A percentile compares a stretch with the other conserved stretches of the same genome.
Evolutionary conservation across 1,284 basidiomycete genomes (phyloP).

Genomic region (Agroathelia rolfsii): DNA sequence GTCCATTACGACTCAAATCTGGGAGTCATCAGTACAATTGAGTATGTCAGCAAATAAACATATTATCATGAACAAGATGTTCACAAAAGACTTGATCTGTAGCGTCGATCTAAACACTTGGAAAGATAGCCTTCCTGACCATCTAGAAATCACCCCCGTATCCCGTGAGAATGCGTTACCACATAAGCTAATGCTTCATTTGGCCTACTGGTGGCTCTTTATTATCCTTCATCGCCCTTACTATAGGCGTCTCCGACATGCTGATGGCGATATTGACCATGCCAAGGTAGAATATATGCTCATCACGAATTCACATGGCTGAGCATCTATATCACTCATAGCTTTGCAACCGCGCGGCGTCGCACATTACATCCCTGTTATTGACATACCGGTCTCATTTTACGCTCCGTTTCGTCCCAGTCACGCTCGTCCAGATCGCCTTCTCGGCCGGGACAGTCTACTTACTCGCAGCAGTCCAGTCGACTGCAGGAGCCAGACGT

Average conservation of each 20-base stretch:
- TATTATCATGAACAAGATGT: conserved; percentile 1
- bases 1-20: conserved; percentile 29
- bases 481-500: conserved; percentile 29
- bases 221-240: conserved; percentile 60
- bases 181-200: conserved; percentile 53
- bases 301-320: conserved; percentile 9
- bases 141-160: conserved; percentile 43
- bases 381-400: conserved; percentile 48
- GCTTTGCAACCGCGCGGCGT: conserved; percentile 57
- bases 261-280: conserved; percentile 38
- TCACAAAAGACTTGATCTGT: conserved; percentile 1
- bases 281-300: conserved; percentile 30
- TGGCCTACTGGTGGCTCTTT: conserved; percentile 53
- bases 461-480: conserved; percentile 47
- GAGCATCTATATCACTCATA: conserved; percentile 19
- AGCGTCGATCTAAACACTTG: conserved; percentile 53
- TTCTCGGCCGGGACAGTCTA: conserved; percentile 61
- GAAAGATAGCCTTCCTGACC: conserved; percentile 43
- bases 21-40: conserved; percentile 42
- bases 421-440: conserved; percentile 52
- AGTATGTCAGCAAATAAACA: too few relatives aligned
- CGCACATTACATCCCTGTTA: conserved; percentile 52
- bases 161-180: conserved; percentile 42
- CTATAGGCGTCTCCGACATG: conserved; percentile 37
- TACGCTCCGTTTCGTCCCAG: conserved; percentile 48